Conservation (phyloP, 306 rosid species). For the Trifolium pratense region DNA sequence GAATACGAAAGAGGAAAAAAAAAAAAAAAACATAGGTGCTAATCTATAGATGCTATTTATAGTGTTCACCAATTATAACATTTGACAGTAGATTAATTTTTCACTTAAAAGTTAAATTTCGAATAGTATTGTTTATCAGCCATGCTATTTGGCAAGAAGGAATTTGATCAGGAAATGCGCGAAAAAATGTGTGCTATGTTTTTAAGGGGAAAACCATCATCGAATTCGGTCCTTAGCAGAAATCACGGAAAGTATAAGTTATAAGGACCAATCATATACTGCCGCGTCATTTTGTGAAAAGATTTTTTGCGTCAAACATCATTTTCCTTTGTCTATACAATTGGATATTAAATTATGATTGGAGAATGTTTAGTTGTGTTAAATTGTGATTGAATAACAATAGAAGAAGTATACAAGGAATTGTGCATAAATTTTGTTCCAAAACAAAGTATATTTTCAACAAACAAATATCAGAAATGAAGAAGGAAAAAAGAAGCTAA, state of each 20-base stretch:
- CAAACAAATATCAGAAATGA: neutral
- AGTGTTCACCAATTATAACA: neutral
- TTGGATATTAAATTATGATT: neutral
- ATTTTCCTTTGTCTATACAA: neutral
- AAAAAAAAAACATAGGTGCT: neutral
- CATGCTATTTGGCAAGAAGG: neutral
- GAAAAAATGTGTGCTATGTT: neutral
- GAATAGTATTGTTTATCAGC: neutral
- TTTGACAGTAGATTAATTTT: neutral
- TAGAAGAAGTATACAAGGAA: neutral
- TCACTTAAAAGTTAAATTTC: neutral
- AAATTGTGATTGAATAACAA: neutral
- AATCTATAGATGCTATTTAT: neutral
- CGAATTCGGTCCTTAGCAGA: no score
- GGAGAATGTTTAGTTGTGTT: neutral
- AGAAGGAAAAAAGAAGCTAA: neutral
- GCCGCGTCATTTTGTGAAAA: no score
- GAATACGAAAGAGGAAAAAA: neutral
- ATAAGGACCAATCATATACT: no score
- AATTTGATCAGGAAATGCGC: neutral
- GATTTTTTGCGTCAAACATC: neutral
- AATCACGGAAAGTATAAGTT: no score
- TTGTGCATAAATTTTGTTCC: neutral
- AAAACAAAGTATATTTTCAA: neutral
- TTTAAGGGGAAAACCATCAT: no score